A percentile compares a stretch with the other conserved stretches of the same genome.
Conservation (phyloP, 257 asterid genomes). For the Salvia rosmarinus region DNA sequence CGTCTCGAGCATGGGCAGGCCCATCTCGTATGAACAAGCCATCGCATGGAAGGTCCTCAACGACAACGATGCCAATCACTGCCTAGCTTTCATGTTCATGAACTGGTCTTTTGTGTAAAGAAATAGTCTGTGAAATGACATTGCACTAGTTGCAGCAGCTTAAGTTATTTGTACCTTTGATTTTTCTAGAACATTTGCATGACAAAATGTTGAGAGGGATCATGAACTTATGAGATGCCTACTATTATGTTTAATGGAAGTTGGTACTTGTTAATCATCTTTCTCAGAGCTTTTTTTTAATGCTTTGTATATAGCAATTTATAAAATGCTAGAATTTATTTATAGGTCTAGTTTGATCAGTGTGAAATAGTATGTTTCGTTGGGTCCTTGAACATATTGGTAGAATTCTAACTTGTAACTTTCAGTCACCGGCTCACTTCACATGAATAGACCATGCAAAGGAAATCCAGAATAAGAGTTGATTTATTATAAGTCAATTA, state of each 20-base stretch:
- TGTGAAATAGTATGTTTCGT: too few relatives aligned
- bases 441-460: too few relatives aligned
- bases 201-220: conserved; percentile 15
- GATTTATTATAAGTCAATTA: too few relatives aligned
- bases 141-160: background rate
- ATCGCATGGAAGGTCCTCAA: conserved; percentile 86
- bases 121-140: background rate
- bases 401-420: too few relatives aligned
- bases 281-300: too few relatives aligned
- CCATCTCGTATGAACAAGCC: conserved; percentile 81
- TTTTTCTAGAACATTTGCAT: conserved; percentile 33
- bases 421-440: too few relatives aligned
- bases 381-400: too few relatives aligned
- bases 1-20: conserved; percentile 93
- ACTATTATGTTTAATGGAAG: background rate
- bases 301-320: too few relatives aligned
- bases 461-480: too few relatives aligned
- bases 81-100: conserved; percentile 91
- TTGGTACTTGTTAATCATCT: too few relatives aligned
- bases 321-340: too few relatives aligned
- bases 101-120: conserved; percentile 84
- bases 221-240: conserved; percentile 37
- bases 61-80: conserved; percentile 76
- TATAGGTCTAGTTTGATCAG: too few relatives aligned
- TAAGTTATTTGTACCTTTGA: conserved; percentile 44